Percentiles rank a stretch among this genome's conserved stretches.
Evolutionary conservation across 805 yeast genomes (phyloP).

Genomic region (Nakazawaea molendinolei): DNA sequence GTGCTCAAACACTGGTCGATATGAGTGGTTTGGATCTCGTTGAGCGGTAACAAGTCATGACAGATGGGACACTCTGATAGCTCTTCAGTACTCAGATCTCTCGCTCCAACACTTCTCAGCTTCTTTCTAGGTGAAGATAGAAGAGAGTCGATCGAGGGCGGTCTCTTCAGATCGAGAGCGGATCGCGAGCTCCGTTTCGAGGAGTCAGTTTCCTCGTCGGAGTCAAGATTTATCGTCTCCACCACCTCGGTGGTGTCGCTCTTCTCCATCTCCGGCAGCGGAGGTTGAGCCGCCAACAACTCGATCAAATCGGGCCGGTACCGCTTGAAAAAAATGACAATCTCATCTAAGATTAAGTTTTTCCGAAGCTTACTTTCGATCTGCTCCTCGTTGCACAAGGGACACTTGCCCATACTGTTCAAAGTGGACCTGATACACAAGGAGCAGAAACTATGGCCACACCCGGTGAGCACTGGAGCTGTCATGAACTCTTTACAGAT

Average conservation of each 20-base stretch:
- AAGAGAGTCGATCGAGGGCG: too few relatives aligned
- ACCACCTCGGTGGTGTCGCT: conserved; percentile 24
- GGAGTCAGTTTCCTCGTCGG: conserved; percentile 17
- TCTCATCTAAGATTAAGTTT: conserved; percentile 66
- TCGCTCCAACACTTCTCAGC: too few relatives aligned
- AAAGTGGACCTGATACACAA: conserved; percentile 73
- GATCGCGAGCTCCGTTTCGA: too few relatives aligned
- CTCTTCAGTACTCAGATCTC: conserved; percentile 14
- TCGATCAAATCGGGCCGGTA: conserved; percentile 35
- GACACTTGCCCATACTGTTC: conserved; percentile 57
- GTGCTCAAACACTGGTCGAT: conserved; percentile 51
- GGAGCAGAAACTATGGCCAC: conserved; percentile 89
- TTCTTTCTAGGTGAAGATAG: too few relatives aligned
- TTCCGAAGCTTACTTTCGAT: conserved; percentile 65
- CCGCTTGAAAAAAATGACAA: conserved; percentile 44
- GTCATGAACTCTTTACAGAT: conserved; percentile 78
- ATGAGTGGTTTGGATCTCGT: conserved; percentile 50
- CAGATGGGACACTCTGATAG: conserved; percentile 68
- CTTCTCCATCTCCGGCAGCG: conserved; percentile 2
- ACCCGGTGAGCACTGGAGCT: conserved; percentile 78
- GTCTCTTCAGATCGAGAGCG: too few relatives aligned
- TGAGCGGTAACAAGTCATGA: conserved; percentile 43
- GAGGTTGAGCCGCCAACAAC: conserved; percentile 19
- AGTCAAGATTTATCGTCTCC: conserved; percentile 15
- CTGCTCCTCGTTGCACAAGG: conserved; percentile 66